These are phyloP conservation scores for Aurinia saxatilis DNA, from an alignment of 345 rosid species.

Conservation along the genomic window DNA sequence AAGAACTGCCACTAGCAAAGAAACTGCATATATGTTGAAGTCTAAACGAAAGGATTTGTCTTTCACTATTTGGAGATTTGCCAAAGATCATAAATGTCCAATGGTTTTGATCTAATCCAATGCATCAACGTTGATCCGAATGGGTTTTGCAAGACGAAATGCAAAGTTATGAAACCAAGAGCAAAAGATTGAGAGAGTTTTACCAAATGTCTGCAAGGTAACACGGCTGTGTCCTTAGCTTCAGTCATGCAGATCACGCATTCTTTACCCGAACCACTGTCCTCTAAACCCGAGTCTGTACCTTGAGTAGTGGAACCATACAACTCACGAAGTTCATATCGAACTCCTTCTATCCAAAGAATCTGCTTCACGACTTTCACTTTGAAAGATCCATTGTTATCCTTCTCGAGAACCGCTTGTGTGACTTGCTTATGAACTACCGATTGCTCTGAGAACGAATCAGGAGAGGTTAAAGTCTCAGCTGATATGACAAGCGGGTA, in stretches of 20 bases:
- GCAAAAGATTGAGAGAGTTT: constrained; percentile 1
- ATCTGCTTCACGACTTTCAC: constrained; percentile 72
- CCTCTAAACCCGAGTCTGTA: constrained; percentile 47
- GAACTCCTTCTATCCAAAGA: constrained; percentile 76
- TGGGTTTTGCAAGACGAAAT: not conserved
- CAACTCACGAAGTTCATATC: constrained; percentile 75
- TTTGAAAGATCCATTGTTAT: constrained; percentile 35
- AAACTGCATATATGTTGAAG: too few species aligned
- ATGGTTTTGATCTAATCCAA: not conserved
- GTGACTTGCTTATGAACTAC: constrained; percentile 69
- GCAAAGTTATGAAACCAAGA: not conserved
- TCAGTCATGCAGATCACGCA: constrained; percentile 95
- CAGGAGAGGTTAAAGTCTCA: constrained; percentile 38
- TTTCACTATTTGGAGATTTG: too few species aligned
- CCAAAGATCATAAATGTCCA: too few species aligned
- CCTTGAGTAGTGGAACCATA: constrained; percentile 47
- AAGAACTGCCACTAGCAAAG: too few species aligned
- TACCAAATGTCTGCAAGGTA: constrained; percentile 94
- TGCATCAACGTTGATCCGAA: not conserved
- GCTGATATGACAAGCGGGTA: constrained; percentile 86
- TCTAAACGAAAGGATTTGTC: too few species aligned
- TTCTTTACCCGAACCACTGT: constrained; percentile 65
- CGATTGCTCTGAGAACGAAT: constrained; percentile 24
- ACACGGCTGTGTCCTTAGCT: constrained; percentile 75
- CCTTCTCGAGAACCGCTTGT: constrained; percentile 67